Base-by-base conservation (phyloP, 768 basidiomycete species). In the Xerocomellus intermedius region DNA sequence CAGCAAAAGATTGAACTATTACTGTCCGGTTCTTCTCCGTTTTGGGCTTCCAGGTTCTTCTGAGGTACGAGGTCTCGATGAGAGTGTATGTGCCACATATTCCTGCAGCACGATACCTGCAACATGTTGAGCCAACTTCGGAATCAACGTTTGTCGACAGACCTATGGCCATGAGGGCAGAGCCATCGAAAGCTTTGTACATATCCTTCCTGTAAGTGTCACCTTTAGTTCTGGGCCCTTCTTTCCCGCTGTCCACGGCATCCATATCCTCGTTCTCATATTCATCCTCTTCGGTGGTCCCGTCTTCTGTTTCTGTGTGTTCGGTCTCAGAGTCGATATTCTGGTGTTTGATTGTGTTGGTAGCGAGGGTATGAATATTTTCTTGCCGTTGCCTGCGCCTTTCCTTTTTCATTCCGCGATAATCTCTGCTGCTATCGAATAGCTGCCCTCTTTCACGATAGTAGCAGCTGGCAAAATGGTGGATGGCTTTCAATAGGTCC, bases 181-280 rank as follows among this genome's bases (percentile, higher is more conserved):
- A 84, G 5, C 89, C 89, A 60, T 89, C 85, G 57, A 89, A 75
- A 4, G 81, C 75, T 62, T 80, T 87, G 66, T 90, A 91, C 89
- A 91, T 91, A 59, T 89, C 86, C 57, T 75, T 62, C 14, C 17
- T 33, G 51, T 53, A 52, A 21, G 48, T 8, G 19, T 61, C 61
- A 3, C 24, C 36, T 48, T 52, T 59, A 7, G 43, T 42, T 21
- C 19, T 46, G 4, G 45, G 41, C 12, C 39, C 54, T 21, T 60
- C 55, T 43, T 47, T 50, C 17, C 22, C 46, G 8, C 33, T 48
- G 48, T 58, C 58, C 30, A 60, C 57, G 13, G 33, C n/a, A 43
- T 50, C 45, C 39, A 41, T 42, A 24, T 14, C n/a, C 38, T 60
- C 57, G n/a, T 5, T 46, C 35, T 61, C 59, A 7, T 59, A 56